Percentiles rank a stretch among this genome's conserved stretches.
These are phyloP conservation scores for Coniosporium tulheliwenetii DNA, from an alignment of 2,329 filamentous ascomycete genomes.

Conservation along the genomic window DNA sequence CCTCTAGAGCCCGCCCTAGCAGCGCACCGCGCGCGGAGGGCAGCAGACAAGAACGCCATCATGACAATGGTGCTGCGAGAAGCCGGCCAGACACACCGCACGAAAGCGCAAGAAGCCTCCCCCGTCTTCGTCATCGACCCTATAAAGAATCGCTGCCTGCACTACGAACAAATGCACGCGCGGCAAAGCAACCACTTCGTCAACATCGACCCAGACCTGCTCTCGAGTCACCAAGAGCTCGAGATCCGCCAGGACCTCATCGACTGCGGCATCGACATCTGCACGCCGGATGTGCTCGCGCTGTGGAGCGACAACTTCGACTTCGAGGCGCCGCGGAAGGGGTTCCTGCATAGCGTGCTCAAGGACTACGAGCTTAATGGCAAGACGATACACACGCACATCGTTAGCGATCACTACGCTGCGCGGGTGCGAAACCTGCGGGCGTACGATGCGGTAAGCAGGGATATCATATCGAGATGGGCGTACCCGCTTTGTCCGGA, in stretches of 20 bases:
- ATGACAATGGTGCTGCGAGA: constrained; percentile 91
- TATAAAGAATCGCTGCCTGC: constrained; percentile 63
- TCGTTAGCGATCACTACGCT: constrained; percentile 69
- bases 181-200: constrained; percentile 49
- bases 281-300: constrained; percentile 85
- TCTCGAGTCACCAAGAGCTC: constrained; percentile 58
- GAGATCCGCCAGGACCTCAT: constrained; percentile 78
- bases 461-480: constrained; percentile 76
- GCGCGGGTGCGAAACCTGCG: constrained; percentile 74
- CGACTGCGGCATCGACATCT: constrained; percentile 92
- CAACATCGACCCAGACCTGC: constrained; percentile 63
- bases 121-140: constrained; percentile 81
- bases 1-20: constrained; percentile 65
- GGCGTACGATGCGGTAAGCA: constrained; percentile 78
- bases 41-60: constrained; percentile 81
- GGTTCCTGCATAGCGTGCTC: constrained; percentile 81
- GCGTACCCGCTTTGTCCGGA: constrained; percentile 81
- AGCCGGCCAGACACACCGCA: constrained; percentile 58
- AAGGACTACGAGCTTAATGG: constrained; percentile 97
- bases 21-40: constrained; percentile 64
- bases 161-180: constrained; percentile 83
- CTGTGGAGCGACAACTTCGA: constrained; percentile 97
- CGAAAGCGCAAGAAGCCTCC: constrained; percentile 58
- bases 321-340: constrained; percentile 75
- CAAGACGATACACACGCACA: constrained; percentile 87